These are phyloP conservation scores for Phytophthora capsici DNA, from an alignment of 352 stramenopile species.

Conservation along the genomic window DNA sequence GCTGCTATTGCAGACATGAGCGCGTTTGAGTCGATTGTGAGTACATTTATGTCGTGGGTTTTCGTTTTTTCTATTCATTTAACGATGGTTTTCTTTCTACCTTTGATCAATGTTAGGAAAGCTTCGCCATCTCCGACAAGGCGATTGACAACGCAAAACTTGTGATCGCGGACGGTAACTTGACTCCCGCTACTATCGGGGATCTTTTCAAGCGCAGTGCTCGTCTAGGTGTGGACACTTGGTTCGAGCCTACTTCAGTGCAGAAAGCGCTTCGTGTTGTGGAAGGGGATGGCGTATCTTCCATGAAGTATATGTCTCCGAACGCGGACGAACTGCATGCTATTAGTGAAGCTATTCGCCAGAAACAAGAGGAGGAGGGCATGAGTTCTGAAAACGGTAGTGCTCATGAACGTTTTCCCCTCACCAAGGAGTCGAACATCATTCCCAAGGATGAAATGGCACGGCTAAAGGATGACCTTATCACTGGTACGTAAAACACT, in stretches of 20 bases:
- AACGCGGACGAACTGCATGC: conserved; percentile 79
- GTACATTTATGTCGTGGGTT: conserved; percentile 9
- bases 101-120: conserved; percentile 42
- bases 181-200: conserved; percentile 52
- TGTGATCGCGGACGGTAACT: conserved; percentile 82
- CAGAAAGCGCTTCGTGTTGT: conserved; percentile 79
- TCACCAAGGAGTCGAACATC: conserved; percentile 54
- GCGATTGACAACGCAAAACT: conserved; percentile 57
- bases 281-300: conserved; percentile 48
- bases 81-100: conserved; percentile 4
- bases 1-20: conserved; percentile 89
- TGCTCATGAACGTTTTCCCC: conserved; percentile 55
- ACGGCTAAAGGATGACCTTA: conserved; percentile 71
- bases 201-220: conserved; percentile 58
- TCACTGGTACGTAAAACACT: conserved; percentile 48
- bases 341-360: conserved; percentile 68
- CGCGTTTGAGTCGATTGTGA: conserved; percentile 78
- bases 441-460: conserved; percentile 52
- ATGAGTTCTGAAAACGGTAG: conserved; percentile 16
- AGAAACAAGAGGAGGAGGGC: conserved; percentile 28
- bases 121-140: conserved; percentile 44
- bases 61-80: not conserved
- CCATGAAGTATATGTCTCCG: conserved; percentile 76
- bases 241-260: conserved; percentile 89
- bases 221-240: conserved; percentile 51